Evolutionary conservation across 2,329 filamentous ascomycete species (phyloP), one percentile per base, ranked within the genome.

Genomic region (Aspergillus sp.): DNA sequence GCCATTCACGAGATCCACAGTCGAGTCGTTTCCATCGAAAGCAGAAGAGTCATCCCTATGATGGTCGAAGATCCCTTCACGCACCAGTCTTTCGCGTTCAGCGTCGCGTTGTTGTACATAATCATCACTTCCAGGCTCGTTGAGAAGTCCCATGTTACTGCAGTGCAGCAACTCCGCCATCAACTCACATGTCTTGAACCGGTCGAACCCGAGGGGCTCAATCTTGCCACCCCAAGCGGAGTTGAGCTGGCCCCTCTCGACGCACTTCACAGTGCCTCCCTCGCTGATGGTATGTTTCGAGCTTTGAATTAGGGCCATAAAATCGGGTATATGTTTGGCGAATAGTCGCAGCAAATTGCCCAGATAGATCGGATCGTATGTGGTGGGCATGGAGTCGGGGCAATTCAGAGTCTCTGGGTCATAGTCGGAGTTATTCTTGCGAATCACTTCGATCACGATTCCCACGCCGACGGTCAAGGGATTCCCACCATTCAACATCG

Each of bases 341-440:
- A 99, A 99, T 58, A 93, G 80, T 45, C 93, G 85, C 33, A 99
- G 81, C 6, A 99, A 79, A 1, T 88, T 94, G 19, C 94, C 94
- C 0, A 99, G 82, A 66, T 97, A 99, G 62, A 99, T 99, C 3
- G 94, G 94, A 65, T 99, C 94, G 47, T 88, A 86, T 59, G 85
- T 88, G 1, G 91, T 93, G 0, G 93, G 93, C 50, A 86, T 79
- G 2, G 88, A 83, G 59, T 89, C 89, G 24, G 89, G 84, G 53
- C 91, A 90, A 45, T 88, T 85, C 55, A 92, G 86, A 62, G 92
- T 89, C 62, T 97, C 94, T 1, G 94, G 87, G 62, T 99, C 94
- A 69, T 99, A 99, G 72, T 99, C 94, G 0, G 94, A 97, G 70
- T 99, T 99, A 74, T 99, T 99, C 76, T 99, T 99, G 55, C 94